These are phyloP conservation scores for Colletotrichum falcatum DNA, from an alignment of 2,329 filamentous ascomycete genomes.

Conservation along the genomic window DNA sequence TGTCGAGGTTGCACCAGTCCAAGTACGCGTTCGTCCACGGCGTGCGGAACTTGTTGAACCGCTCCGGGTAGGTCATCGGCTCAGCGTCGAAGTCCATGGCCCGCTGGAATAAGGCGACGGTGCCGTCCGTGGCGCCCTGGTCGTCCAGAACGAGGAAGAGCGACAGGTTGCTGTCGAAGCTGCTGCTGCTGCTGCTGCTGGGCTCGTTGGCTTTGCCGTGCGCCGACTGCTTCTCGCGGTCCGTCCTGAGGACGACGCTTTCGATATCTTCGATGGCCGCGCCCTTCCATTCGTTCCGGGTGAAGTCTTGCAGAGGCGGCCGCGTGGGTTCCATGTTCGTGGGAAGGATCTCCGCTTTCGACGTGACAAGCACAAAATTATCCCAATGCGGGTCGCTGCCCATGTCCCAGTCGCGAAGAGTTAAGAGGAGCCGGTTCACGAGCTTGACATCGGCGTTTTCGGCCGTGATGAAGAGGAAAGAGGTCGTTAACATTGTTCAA, in stretches of 20 bases:
- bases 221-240: neutral
- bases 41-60: slow-evolving; percentile 8
- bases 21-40: neutral
- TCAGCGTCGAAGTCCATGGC: neutral
- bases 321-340: neutral
- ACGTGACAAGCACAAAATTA: slow-evolving; percentile 8
- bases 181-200: neutral
- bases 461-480: slow-evolving; percentile 13
- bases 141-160: slow-evolving; percentile 18
- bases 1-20: slow-evolving; percentile 11
- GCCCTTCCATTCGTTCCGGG: slow-evolving; percentile 2
- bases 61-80: neutral
- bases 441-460: slow-evolving; percentile 1
- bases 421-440: slow-evolving; percentile 9
- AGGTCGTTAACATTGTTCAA: neutral
- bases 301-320: neutral
- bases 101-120: neutral
- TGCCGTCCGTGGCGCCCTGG: neutral
- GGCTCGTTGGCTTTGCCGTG: neutral
- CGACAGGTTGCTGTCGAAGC: neutral
- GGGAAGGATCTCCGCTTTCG: neutral
- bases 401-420: slow-evolving; percentile 2
- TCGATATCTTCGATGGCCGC: neutral
- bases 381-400: neutral
- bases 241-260: neutral